Evolutionary conservation across 208 protist genomes (phyloP).

Genomic region (Porcisia hertigi): DNA sequence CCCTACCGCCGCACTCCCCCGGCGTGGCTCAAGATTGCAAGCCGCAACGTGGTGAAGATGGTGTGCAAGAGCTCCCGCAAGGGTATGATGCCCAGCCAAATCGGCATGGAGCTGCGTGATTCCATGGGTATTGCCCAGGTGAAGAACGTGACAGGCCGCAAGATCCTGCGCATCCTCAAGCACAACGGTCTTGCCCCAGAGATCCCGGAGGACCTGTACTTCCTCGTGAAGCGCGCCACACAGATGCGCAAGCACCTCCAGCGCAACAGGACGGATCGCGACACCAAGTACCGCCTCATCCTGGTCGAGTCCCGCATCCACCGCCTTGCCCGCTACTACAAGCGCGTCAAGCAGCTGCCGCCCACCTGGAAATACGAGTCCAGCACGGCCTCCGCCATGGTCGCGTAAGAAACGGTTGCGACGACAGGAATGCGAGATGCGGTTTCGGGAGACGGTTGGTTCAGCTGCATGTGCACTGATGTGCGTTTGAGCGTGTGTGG

Average conservation of each 20-base stretch:
- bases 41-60: conserved; percentile 94
- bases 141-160: conserved; percentile 98
- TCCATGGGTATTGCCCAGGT: conserved; percentile 99
- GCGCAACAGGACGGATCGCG: conserved; percentile 97
- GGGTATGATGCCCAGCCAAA: conserved; percentile 99
- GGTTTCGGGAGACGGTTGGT: background rate
- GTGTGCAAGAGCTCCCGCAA: conserved; percentile 99
- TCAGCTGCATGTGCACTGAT: background rate
- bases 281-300: conserved; percentile 99
- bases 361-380: conserved; percentile 91
- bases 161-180: conserved; percentile 99
- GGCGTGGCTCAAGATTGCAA: conserved; percentile 98
- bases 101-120: conserved; percentile 99
- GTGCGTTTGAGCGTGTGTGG: background rate
- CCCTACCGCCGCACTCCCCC: conserved; percentile 98
- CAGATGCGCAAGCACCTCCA: conserved; percentile 99
- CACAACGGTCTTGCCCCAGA: conserved; percentile 98
- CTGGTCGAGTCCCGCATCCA: conserved; percentile 99
- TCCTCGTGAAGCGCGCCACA: conserved; percentile 99
- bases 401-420: conserved; percentile 39
- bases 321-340: conserved; percentile 99
- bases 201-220: conserved; percentile 99
- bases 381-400: conserved; percentile 62
- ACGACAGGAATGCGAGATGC: background rate
- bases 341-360: conserved; percentile 90